Evolutionary conservation across 495 filamentous ascomycete species (phyloP), one percentile per base, ranked within the genome.

Genomic region (Daldinia caldariorum): DNA sequence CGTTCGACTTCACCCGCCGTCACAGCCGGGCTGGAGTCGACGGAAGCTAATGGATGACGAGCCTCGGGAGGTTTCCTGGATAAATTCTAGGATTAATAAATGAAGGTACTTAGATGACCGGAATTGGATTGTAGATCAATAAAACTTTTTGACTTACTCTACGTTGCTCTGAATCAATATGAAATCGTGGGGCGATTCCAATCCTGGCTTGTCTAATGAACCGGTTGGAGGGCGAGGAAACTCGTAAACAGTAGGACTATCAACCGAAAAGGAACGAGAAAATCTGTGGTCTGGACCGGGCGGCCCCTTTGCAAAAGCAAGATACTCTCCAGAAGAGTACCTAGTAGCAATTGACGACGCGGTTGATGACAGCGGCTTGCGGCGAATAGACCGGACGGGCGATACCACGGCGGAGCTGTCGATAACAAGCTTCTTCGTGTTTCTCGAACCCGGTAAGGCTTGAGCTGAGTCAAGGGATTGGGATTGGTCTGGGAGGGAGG

Each of bases 221-320:
- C 47, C 45, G 41, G 43, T 37, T 8, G 69, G 72, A 57, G 51
- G 67, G 16, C 74, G 74, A 60, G 83, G 83, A 63, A 86, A 86
- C 67, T 86, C 84, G 79, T 86, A 85, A 56, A 87, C 79, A 6
- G 84, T 87, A 59, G 84, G 85, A 63, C 85, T 87, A 69, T 88
- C 85, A 50, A 85, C 71, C 9, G 85, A 83, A 73, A 74, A 83
- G 26, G 83, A 82, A 43, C 84, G 77, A n/a, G 79, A 78, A 58
- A 83, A 84, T 31, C 81, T 70, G 41, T 81, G 80, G 49, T 85
- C 83, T 7, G 85, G 84, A 31, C 74, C 71, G 32, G 79, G 77
- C 9, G 82, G 70, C 51, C 76, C 76, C 32, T 73, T 74, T 16
- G 74, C 67, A 22, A 73, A 56, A 26, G 79, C 78, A 16, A 83